Evolutionary conservation across 179 eudicot species (phyloP).

Genomic region (Carnegiea gigantea): DNA sequence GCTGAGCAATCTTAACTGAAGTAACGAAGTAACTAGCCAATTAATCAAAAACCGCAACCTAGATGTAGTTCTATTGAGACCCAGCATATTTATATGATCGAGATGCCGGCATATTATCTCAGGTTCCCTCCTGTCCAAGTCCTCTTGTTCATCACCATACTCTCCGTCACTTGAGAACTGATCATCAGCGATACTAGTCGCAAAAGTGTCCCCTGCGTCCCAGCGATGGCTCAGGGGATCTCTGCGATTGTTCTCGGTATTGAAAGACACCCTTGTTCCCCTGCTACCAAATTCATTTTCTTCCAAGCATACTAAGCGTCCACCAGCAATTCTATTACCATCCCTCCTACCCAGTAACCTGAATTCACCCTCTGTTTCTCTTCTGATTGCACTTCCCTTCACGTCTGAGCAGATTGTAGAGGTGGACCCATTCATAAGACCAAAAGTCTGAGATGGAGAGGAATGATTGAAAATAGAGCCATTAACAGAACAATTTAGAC

Average conservation of each 20-base stretch:
- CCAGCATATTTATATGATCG: constrained; percentile 95
- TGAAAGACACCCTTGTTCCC: constrained; percentile 80
- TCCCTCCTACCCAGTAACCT: constrained; percentile 88
- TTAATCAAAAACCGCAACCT: constrained; percentile 84
- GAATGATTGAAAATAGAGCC: constrained; percentile 22
- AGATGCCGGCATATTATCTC: constrained; percentile 90
- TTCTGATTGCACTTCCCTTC: constrained; percentile 75
- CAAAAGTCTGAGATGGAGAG: constrained; percentile 1
- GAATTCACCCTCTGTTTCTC: constrained; percentile 94
- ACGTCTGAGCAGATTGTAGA: constrained; percentile 49
- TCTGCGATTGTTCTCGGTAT: constrained; percentile 61
- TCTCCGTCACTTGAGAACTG: constrained; percentile 72
- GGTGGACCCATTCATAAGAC: constrained; percentile 31
- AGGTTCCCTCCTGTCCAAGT: constrained; percentile 71
- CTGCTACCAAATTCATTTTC: constrained; percentile 62
- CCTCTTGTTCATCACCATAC: constrained; percentile 59
- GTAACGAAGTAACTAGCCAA: constrained; percentile 95
- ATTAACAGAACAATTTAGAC: constrained; percentile 22
- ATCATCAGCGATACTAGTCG: constrained; percentile 54
- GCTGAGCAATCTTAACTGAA: constrained; percentile 61
- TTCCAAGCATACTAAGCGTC: constrained; percentile 64
- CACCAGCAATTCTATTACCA: constrained; percentile 52
- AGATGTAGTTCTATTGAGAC: constrained; percentile 91
- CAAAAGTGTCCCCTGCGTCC: constrained; percentile 63
- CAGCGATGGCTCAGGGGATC: constrained; percentile 42